A percentile compares a stretch with the other conserved stretches of the same genome.
Conservation (phyloP, 495 filamentous ascomycete species). For the Niebla homalea region DNA sequence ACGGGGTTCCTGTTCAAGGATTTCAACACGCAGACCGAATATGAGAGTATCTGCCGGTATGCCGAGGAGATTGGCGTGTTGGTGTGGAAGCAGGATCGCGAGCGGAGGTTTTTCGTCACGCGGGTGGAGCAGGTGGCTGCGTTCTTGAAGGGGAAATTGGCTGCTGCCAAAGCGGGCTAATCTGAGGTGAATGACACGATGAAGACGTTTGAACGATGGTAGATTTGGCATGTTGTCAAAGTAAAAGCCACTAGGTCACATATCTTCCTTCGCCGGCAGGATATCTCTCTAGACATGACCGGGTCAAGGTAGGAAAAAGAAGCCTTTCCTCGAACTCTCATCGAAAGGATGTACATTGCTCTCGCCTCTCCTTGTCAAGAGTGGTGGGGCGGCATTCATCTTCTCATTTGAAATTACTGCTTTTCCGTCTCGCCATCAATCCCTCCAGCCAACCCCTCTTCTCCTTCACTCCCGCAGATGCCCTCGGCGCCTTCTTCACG, state of each 20-base stretch:
- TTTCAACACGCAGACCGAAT: conserved; percentile 64
- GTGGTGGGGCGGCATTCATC: too few relatives aligned
- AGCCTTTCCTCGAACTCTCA: not conserved
- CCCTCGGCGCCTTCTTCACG: not conserved
- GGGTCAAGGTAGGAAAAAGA: too few relatives aligned
- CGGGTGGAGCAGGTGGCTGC: conserved; percentile 71
- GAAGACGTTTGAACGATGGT: not conserved
- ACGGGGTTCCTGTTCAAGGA: conserved; percentile 81
- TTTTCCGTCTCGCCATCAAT: conserved; percentile 9
- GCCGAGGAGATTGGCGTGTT: conserved; percentile 88
- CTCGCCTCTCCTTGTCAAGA: too few relatives aligned
- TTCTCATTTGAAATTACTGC: not conserved
- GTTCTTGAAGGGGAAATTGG: conserved; percentile 53
- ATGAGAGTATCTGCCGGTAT: conserved; percentile 58
- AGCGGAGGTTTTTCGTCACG: conserved; percentile 76
- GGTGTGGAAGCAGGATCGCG: conserved; percentile 67
- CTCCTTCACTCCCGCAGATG: not conserved
- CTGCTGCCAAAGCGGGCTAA: conserved; percentile 16
- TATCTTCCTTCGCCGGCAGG: not conserved
- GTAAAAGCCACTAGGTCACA: not conserved
- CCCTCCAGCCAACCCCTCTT: conserved; percentile 11
- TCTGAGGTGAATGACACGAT: not conserved
- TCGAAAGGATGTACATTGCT: not conserved
- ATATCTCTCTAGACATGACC: not conserved
- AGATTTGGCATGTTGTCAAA: too few relatives aligned